Evolutionary conservation across 2,329 filamentous ascomycete species (phyloP).

Genomic region (Trichoderma semiorbis): DNA sequence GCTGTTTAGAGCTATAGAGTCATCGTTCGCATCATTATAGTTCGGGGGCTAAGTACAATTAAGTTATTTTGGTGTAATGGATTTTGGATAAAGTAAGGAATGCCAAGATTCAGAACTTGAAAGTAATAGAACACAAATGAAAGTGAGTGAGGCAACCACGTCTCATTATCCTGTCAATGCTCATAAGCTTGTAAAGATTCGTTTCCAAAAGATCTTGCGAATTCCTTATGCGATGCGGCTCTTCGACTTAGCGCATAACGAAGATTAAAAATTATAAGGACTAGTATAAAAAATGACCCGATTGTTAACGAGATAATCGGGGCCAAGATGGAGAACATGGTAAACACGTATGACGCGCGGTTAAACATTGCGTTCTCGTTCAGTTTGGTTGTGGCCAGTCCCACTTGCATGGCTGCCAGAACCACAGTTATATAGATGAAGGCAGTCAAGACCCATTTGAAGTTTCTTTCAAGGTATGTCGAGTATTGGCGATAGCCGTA

Average conservation of each 20-base stretch:
- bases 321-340: constrained; percentile 40
- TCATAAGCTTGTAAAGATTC: background rate
- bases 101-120: background rate
- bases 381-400: constrained; percentile 34
- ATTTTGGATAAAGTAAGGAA: background rate
- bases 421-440: constrained; percentile 43
- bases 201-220: background rate
- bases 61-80: background rate
- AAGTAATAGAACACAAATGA: background rate
- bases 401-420: constrained; percentile 47
- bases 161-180: background rate
- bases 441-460: constrained; percentile 36
- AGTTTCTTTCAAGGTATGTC: constrained; percentile 31
- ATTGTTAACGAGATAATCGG: background rate
- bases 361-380: constrained; percentile 36
- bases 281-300: background rate
- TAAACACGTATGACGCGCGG: constrained; percentile 42
- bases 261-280: background rate
- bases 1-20: background rate
- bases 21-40: background rate
- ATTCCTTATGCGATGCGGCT: background rate
- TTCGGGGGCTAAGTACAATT: background rate
- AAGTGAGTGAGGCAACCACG: accelerated
- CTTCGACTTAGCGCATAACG: background rate
- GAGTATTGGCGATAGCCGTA: constrained; percentile 10